Evolutionary conservation across 495 filamentous ascomycete genomes (phyloP).

Genomic region (Margaritispora aquatica): DNA sequence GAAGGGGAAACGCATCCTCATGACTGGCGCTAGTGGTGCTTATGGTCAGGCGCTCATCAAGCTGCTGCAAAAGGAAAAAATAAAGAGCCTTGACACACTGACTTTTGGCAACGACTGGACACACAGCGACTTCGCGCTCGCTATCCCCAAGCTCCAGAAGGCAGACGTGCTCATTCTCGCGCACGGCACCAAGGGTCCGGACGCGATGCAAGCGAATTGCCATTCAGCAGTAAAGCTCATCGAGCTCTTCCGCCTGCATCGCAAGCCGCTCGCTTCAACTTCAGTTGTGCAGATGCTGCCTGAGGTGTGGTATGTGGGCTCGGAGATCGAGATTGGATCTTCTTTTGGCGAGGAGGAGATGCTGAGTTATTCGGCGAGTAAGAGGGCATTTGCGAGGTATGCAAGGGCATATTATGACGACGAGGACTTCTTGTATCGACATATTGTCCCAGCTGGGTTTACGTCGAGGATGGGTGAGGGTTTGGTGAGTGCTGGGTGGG

Average conservation of each 20-base stretch:
- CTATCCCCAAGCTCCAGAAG: not conserved
- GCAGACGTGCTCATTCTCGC: not conserved
- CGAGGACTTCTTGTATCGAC: not conserved
- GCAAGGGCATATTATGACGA: not conserved
- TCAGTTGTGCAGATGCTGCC: not conserved
- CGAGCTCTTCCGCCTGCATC: not conserved
- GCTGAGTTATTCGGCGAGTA: not conserved
- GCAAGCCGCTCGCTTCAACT: not conserved
- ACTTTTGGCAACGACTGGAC: not conserved
- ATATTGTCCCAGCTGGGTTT: not conserved
- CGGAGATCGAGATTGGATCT: not conserved
- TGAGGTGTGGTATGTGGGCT: not conserved
- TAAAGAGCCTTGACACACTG: not conserved
- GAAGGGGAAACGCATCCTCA: not conserved
- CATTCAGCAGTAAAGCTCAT: not conserved
- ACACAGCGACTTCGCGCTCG: not conserved
- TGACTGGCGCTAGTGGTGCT: slow-evolving; percentile 1
- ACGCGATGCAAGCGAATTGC: not conserved
- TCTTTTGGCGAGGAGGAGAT: not conserved
- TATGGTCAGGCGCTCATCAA: not conserved
- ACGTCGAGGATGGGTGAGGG: not conserved
- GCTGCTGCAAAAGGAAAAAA: not conserved
- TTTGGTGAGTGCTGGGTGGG: not conserved
- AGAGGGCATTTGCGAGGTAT: not conserved
- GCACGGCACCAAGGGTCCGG: not conserved